phyloP scores from a whole-genome alignment of 2,329 filamentous ascomycete species.

The Escovopsis sp. region DNA sequence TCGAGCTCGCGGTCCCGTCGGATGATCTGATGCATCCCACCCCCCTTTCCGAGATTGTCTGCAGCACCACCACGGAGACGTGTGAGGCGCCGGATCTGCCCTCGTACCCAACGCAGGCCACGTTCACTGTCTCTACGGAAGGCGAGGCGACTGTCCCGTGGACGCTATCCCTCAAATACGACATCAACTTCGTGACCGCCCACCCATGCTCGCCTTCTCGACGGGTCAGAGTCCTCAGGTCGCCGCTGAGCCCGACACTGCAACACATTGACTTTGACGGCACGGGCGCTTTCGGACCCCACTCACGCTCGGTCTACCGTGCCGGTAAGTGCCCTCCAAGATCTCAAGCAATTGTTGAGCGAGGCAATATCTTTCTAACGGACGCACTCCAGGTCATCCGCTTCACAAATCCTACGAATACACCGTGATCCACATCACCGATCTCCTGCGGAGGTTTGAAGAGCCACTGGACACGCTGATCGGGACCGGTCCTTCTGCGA shows the following conservation, averaged over 20 bases:
- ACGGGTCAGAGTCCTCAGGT: constrained; percentile 42
- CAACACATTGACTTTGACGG: constrained; percentile 41
- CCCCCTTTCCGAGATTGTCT: constrained; percentile 26
- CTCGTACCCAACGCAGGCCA: constrained; percentile 21
- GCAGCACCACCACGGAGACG: constrained; percentile 23
- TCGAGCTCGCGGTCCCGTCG: constrained; percentile 31
- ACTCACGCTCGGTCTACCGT: constrained; percentile 31
- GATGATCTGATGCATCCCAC: constrained; percentile 30
- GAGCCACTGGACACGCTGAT: constrained; percentile 34
- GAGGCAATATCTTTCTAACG: background rate
- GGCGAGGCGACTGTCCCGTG: constrained; percentile 27
- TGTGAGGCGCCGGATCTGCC: constrained; percentile 19
- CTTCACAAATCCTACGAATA: constrained; percentile 50
- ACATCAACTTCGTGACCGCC: constrained; percentile 51
- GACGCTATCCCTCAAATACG: constrained; percentile 35
- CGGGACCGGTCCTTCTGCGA: constrained; percentile 15
- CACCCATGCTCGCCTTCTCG: constrained; percentile 48
- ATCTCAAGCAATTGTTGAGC: too few relatives aligned
- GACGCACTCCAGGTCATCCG: constrained; percentile 35
- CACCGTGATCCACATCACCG: constrained; percentile 42
- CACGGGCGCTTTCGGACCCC: constrained; percentile 26
- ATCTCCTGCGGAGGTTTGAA: constrained; percentile 34
- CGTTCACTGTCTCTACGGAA: constrained; percentile 22
- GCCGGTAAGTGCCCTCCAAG: constrained; percentile 24
- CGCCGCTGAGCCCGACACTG: constrained; percentile 44